Percentiles rank a stretch among this genome's conserved stretches.
Evolutionary conservation across 352 stramenopile species (phyloP).

Genomic region (Globisporangium irregulare): DNA sequence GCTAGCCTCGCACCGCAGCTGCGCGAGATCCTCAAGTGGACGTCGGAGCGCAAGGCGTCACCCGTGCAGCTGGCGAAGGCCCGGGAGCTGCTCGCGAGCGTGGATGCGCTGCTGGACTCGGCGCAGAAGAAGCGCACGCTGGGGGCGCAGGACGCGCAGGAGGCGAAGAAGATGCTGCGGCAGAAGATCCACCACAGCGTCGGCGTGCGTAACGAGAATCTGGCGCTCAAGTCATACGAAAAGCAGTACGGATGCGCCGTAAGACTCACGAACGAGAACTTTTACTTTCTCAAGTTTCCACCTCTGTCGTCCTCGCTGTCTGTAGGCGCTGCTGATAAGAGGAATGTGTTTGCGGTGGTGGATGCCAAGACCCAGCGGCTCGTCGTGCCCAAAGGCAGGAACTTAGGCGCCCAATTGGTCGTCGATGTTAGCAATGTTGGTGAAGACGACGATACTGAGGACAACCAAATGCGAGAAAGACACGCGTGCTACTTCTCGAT

Average conservation of each 20-base stretch:
- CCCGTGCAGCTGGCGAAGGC: slow-evolving; percentile 28
- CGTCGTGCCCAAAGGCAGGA: not conserved
- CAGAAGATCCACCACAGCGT: slow-evolving; percentile 67
- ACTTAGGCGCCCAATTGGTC: not conserved
- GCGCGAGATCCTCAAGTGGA: slow-evolving; percentile 48
- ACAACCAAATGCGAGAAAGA: not conserved
- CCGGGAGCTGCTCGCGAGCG: slow-evolving; percentile 32
- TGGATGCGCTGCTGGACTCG: slow-evolving; percentile 39
- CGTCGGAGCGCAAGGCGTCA: slow-evolving; percentile 24
- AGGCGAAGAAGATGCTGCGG: slow-evolving; percentile 38
- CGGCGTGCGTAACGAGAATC: slow-evolving; percentile 61
- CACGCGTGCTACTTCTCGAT: slow-evolving; percentile 54
- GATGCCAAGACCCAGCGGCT: slow-evolving; percentile 23
- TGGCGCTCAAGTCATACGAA: slow-evolving; percentile 66
- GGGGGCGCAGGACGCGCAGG: slow-evolving; percentile 29
- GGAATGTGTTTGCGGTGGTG: slow-evolving; percentile 28
- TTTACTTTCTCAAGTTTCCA: slow-evolving; percentile 68
- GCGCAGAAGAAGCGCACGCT: slow-evolving; percentile 47
- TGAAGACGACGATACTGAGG: slow-evolving; percentile 5
- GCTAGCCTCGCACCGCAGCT: slow-evolving; percentile 33
- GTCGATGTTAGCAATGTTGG: not conserved
- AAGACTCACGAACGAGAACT: slow-evolving; percentile 62
- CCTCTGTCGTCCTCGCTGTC: not conserved
- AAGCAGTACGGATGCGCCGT: slow-evolving; percentile 50
- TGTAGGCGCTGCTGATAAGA: not conserved